A percentile compares a stretch with the other conserved stretches of the same genome.
Conservation (phyloP, 768 basidiomycete genomes). For the Mycena kentingensis region DNA sequence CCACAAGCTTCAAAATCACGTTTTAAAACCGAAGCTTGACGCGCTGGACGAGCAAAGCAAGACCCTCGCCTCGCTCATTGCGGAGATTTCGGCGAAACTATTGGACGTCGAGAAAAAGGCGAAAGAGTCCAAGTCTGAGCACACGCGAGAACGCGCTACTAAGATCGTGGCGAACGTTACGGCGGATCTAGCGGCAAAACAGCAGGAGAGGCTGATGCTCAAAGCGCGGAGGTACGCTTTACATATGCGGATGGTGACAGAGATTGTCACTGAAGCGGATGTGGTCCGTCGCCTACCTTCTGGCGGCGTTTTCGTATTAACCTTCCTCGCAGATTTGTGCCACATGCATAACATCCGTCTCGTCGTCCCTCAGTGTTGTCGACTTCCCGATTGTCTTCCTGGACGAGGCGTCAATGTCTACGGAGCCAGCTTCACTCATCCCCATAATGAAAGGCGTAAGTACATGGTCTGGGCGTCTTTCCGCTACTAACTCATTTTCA, state of each 20-base stretch:
- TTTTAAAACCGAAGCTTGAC: constrained; percentile 48
- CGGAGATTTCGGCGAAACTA: constrained; percentile 30
- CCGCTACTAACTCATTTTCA: constrained; percentile 33
- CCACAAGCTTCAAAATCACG: constrained; percentile 62
- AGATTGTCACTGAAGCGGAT: constrained; percentile 66
- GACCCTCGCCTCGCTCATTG: constrained; percentile 25
- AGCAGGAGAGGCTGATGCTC: constrained; percentile 29
- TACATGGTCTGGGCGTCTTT: constrained; percentile 19
- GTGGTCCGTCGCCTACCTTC: constrained; percentile 47
- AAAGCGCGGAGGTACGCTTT: constrained; percentile 53
- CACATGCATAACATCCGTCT: constrained; percentile 81
- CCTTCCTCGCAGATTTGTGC: constrained; percentile 68
- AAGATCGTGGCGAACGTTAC: constrained; percentile 12
- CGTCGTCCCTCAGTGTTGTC: constrained; percentile 59
- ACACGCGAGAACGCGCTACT: background rate
- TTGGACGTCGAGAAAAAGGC: constrained; percentile 35
- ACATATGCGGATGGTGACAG: constrained; percentile 63
- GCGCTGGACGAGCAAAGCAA: constrained; percentile 39
- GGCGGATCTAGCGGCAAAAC: constrained; percentile 28
- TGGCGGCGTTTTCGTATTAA: constrained; percentile 12
- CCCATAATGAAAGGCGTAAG: constrained; percentile 93
- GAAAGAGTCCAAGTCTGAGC: constrained; percentile 11
- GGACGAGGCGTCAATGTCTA: constrained; percentile 96
- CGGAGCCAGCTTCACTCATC: constrained; percentile 88
- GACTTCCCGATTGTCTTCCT: constrained; percentile 94